phyloP scores from a whole-genome alignment of 768 basidiomycete species.

The Tephrocybe sp. region DNA sequence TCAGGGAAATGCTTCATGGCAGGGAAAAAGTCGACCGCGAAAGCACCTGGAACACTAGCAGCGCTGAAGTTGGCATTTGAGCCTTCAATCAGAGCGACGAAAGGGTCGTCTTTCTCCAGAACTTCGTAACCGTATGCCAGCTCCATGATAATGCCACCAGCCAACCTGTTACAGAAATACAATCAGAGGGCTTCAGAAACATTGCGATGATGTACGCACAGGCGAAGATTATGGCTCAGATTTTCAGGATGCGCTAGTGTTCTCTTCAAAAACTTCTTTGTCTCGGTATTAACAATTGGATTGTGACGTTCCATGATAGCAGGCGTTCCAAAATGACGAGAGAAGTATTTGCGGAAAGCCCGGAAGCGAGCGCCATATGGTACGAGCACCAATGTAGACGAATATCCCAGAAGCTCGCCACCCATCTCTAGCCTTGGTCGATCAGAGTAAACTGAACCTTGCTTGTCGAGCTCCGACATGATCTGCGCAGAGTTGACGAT shows the following conservation, averaged over 20 bases:
- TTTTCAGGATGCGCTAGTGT: conserved; percentile 28
- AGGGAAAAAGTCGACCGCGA: conserved; percentile 41
- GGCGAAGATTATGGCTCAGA: conserved; percentile 35
- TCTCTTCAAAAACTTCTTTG: conserved; percentile 33
- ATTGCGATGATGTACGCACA: conserved; percentile 25
- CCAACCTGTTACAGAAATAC: conserved; percentile 29
- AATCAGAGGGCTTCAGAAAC: too few species aligned
- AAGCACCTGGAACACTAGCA: conserved; percentile 47
- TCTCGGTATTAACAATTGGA: conserved; percentile 32
- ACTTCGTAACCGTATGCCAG: conserved; percentile 58
- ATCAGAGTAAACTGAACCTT: conserved; percentile 45
- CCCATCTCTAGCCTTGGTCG: conserved; percentile 48
- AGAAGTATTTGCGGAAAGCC: conserved; percentile 41
- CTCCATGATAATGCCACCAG: conserved; percentile 51
- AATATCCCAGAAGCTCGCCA: conserved; percentile 47
- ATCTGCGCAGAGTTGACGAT: conserved; percentile 43
- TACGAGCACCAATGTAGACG: conserved; percentile 42
- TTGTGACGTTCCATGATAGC: conserved; percentile 26
- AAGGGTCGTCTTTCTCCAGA: conserved; percentile 48
- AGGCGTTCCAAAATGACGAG: conserved; percentile 36
- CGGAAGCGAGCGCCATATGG: conserved; percentile 42
- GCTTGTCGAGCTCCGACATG: conserved; percentile 47
- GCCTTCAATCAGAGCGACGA: conserved; percentile 46
- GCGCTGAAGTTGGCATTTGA: conserved; percentile 51
- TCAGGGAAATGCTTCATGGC: conserved; percentile 45